These are phyloP conservation scores for Thermomucor indicae-seudaticae DNA, from an alignment of 371 early-diverging fungal species.

Conservation along the genomic window DNA sequence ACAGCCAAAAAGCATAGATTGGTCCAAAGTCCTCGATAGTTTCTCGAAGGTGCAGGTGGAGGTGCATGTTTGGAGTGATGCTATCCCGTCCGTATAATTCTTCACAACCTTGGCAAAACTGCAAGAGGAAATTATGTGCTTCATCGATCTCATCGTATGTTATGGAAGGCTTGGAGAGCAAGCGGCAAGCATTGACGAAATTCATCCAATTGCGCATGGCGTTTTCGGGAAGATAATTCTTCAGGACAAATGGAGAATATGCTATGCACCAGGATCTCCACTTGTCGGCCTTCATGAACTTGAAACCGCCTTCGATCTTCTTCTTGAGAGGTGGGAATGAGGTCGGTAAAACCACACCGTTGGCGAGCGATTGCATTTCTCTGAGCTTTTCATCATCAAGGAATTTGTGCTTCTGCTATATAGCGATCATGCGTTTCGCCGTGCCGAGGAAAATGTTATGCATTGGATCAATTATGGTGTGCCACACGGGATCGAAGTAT, in stretches of 20 bases:
- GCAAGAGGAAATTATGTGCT: neutral
- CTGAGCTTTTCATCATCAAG: no score
- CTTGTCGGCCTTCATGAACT: neutral
- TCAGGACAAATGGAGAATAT: neutral
- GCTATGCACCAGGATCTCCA: slow-evolving; percentile 1
- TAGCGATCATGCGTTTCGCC: neutral
- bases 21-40: neutral
- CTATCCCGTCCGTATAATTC: neutral
- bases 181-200: neutral
- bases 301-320: no score
- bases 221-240: no score
- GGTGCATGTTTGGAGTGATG: no score
- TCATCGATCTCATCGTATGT: neutral
- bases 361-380: no score
- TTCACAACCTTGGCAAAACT: neutral
- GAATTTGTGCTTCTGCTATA: no score
- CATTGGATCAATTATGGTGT: neutral
- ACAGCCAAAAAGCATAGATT: neutral
- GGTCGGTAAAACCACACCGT: no score
- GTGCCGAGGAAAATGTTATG: neutral
- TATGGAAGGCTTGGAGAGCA: neutral
- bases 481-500: neutral
- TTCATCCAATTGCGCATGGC: slow-evolving; percentile 1
- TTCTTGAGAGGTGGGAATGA: no score
- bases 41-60: neutral